Percentiles rank a stretch among this genome's conserved stretches.
Conservation (phyloP, 1,284 basidiomycete genomes). For the Cerrena zonata region DNA sequence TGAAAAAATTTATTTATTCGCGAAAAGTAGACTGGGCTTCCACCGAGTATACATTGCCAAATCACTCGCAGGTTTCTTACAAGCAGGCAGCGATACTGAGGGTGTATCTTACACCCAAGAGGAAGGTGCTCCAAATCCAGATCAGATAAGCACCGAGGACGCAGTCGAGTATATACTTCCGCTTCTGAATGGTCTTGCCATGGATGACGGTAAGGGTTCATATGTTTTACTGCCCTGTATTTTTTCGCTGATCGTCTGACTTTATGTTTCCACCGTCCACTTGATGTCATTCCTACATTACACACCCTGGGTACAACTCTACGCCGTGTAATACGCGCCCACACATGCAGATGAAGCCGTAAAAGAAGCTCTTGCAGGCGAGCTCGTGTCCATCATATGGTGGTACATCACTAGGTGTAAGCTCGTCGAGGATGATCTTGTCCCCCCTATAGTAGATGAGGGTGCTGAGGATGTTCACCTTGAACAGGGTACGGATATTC, state of each 20-base stretch:
- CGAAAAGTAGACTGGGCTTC: conserved; percentile 78
- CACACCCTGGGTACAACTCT: too few relatives aligned
- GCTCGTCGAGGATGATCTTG: conserved; percentile 44
- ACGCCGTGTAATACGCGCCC: neutral
- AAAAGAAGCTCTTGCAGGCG: conserved; percentile 83
- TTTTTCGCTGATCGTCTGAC: neutral
- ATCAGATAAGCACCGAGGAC: conserved; percentile 78
- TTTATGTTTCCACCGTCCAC: neutral
- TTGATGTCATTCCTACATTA: neutral
- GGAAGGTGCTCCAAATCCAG: conserved; percentile 46
- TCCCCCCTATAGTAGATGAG: neutral
- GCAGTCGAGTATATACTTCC: conserved; percentile 93
- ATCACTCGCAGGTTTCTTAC: conserved; percentile 49
- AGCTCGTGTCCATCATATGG: conserved; percentile 84
- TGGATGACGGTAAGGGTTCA: conserved; percentile 74
- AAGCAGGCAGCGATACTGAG: neutral
- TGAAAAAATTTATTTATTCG: conserved; percentile 92
- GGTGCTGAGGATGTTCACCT: neutral
- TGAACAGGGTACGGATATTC: neutral
- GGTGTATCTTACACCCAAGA: conserved; percentile 10
- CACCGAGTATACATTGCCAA: conserved; percentile 84
- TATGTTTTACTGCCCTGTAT: neutral
- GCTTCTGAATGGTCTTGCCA: conserved; percentile 78
- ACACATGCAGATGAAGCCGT: conserved; percentile 78
- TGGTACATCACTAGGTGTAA: conserved; percentile 84